Base-by-base conservation (phyloP, 2,329 filamentous ascomycete genomes). In the Volutella citrinella region DNA sequence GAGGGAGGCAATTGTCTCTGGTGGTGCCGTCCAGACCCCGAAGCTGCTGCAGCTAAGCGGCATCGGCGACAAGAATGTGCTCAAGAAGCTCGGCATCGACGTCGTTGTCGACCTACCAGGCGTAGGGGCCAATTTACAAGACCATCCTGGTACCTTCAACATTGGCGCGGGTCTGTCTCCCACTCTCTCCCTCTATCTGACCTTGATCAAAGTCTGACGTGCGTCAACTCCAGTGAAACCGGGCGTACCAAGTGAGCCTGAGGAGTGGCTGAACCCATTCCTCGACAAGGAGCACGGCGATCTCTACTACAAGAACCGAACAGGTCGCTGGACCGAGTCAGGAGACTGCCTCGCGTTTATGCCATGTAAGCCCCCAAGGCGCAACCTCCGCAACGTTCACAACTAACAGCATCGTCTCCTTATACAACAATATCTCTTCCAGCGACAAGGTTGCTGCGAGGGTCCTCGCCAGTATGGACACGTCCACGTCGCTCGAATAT, bases 11-110 rank as follows among this genome's bases (percentile, higher is more conserved):
- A 70, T 65, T 9, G 54, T 74, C 4, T 65, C 65, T 0, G 53
- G 60, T 11, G 80, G 80, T 13, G 70, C 75, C 2, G 83, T 76
- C 57, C 78, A 83, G 59, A 73, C 73, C 3, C 78, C 79, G 7
- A 80, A 84, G 55, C 59, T 85, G 4, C 72, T 85, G 10, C 77
- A 80, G 60, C 69, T 83, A 3, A 76, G 68, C 32, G 81, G 81
- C 13, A 69, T 84, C 20, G 80, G 80, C 0, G 77, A 78, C 0
- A 49, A 57, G 10, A 52, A 61, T 0, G 71, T 79, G 44, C 68
- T 85, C 6, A 43, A 65, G 14, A 62, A 64, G 32, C 69, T 74
- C 49, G 58, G 64, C n/a, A 82, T 84, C 42, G 50, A 65, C 3
- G 59, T 75, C 1, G 45, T 80, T 13, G 63, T 70, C 5, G 68